Evolutionary conservation across 352 stramenopile genomes (phyloP).

Genomic region (Ochromonadaceae sp.): DNA sequence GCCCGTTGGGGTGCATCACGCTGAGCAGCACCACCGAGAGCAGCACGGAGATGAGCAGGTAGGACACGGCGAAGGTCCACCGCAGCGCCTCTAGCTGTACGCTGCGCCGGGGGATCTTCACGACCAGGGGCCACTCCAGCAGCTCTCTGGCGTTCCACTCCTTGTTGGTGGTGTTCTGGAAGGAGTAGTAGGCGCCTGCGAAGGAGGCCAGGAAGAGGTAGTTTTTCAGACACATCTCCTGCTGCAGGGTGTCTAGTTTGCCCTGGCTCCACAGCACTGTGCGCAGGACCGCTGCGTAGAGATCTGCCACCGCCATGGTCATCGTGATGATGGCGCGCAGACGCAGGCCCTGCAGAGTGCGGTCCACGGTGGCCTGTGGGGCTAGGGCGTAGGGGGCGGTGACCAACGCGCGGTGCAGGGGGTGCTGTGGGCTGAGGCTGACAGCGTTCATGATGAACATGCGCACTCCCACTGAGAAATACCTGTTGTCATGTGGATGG

Average conservation of each 20-base stretch:
- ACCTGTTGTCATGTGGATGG: no score
- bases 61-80: not conserved
- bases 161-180: not conserved
- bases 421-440: not conserved
- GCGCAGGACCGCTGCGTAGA: not conserved
- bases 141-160: no score
- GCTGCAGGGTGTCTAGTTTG: not conserved
- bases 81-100: not conserved
- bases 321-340: conserved; percentile 1
- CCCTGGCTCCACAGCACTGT: not conserved
- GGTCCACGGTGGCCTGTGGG: conserved; percentile 1
- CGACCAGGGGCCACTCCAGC: no score
- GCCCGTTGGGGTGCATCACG: no score
- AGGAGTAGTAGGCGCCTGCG: not conserved
- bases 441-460: not conserved
- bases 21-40: not conserved
- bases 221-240: conserved; percentile 16
- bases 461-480: not conserved
- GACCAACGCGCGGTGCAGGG: not conserved
- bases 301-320: not conserved
- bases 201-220: conserved; percentile 1
- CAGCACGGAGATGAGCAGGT: not conserved
- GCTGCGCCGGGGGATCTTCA: not conserved
- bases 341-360: conserved; percentile 4
- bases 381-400: not conserved